Evolutionary conservation across 352 stramenopile genomes (phyloP), one percentile per base, ranked within the genome.

Genomic region (Phytophthora ohioensis): DNA sequence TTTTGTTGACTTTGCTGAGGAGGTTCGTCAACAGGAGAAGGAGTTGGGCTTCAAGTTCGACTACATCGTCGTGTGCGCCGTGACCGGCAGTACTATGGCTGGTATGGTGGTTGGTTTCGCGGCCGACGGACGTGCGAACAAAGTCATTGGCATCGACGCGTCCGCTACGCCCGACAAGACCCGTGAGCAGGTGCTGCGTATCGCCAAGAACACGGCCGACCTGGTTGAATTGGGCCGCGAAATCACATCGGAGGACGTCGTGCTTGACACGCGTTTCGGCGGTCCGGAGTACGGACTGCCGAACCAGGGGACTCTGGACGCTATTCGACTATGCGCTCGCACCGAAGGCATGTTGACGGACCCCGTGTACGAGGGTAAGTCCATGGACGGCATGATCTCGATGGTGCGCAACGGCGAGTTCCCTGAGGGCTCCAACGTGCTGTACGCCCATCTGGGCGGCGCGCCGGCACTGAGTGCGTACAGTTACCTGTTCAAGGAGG

Each of bases 321-420:
- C 72, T 9, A 79, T 79, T 42, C 72, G 72, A 5, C 48, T 79
- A 27, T 79, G 72, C 27, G 72, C 72, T 42, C 72, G 72, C 7
- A 79, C 72, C 3, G 72, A 79, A 32, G 72, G 72, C 5, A 79
- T 79, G 53, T 38, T 79, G n/a, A 79, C 72, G 1, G 72, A 79
- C 51, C 72, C 72, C 4, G 72, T 79, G 62, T 79, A 79, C 41
- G 72, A 79, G n/a, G 72, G 72, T 32, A 79, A 79, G 49, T 79
- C 72, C 4, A 79, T 79, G 72, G 72, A 79, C 21, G 72, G 72
- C 13, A 79, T 79, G 72, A 69, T 79, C 45, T 71, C 62, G 0
- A 79, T 79, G 72, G 72, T 76, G 43, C 72, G 72, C 58, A 79
- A 76, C 36, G 67, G 72, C 39, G 72, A 79, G 54, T 79, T 79